Evolutionary conservation across 2,329 filamentous ascomycete species (phyloP), one percentile per base, ranked within the genome.

Genomic region (Alternaria arbusti): DNA sequence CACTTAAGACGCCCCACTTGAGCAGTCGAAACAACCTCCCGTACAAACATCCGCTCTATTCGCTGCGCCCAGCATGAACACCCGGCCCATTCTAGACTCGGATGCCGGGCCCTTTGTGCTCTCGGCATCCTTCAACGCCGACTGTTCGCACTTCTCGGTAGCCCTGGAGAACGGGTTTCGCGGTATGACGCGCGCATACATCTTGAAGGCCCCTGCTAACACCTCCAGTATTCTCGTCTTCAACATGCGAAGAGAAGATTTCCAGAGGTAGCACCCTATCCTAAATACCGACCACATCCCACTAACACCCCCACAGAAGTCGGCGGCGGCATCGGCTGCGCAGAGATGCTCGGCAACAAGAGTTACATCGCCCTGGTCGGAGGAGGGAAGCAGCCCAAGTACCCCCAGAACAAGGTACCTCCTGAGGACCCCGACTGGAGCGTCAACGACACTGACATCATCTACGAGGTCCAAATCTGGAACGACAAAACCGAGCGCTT

Each of bases 301-400:
- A 44, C 70, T 77, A 36, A 76, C 61, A 47, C 23, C 4, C n/a
- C 46, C 9, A 9, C 23, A 78, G 75, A 79, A 59, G 67, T 80
- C 40, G 78, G 77, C 77, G 92, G 91, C 17, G 93, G 94, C 50
- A 89, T 97, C 67, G 92, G 91, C 44, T 85, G 93, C 44, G 92
- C 91, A 25, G 90, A 94, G 79, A 96, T 97, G 92, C 89, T 97
- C 78, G 92, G 91, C 47, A 91, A 89, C 70, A 90, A 92, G 57
- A 94, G 95, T 81, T 97, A 94, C 78, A 85, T 97, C 36, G 95
- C 93, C 26, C 86, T 98, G 10, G 93, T 97, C 59, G 94, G 94
- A 67, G 95, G 95, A 70, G 94, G 96, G 52, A 91, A 88, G 72
- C 89, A 90, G 63, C 93, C 94, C 57, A 95, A 95, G 75, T 96